These are phyloP conservation scores for Lanmaoa pseudosensibilis DNA, from an alignment of 768 basidiomycete species.

Conservation along the genomic window DNA sequence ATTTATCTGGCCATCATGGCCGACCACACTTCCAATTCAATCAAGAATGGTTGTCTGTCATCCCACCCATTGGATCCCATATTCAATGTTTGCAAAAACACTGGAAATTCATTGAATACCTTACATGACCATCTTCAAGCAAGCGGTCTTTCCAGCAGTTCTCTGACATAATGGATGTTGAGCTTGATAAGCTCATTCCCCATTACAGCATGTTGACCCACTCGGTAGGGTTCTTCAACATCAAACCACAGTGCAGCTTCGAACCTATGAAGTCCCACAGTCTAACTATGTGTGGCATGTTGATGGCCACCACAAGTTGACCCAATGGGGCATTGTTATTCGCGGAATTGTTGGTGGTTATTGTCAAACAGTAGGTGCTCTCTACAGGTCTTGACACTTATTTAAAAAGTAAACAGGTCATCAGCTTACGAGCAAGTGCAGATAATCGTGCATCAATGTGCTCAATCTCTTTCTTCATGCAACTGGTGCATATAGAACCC, in stretches of 20 bases:
- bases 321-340: too few species aligned
- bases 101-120: slow-evolving; percentile 19
- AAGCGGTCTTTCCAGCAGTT: slow-evolving; percentile 8
- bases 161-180: slow-evolving; percentile 14
- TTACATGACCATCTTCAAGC: slow-evolving; percentile 11
- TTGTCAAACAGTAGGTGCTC: too few species aligned
- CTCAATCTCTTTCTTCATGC: slow-evolving; percentile 19
- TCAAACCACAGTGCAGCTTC: too few species aligned
- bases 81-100: neutral
- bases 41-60: neutral
- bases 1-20: neutral
- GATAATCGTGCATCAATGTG: slow-evolving; percentile 28
- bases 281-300: too few species aligned
- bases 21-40: neutral
- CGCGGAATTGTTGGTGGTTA: too few species aligned
- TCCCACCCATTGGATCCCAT: neutral
- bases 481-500: slow-evolving; percentile 12
- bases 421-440: slow-evolving; percentile 20
- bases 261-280: too few species aligned
- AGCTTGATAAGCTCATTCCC: slow-evolving; percentile 18
- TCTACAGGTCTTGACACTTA: too few species aligned
- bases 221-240: too few species aligned
- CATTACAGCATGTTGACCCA: too few species aligned
- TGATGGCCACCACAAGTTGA: too few species aligned
- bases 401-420: slow-evolving; percentile 9